Evolutionary conservation across 2,329 filamentous ascomycete species (phyloP), one percentile per base, ranked within the genome.

Genomic region (Aspergillus tanneri): DNA sequence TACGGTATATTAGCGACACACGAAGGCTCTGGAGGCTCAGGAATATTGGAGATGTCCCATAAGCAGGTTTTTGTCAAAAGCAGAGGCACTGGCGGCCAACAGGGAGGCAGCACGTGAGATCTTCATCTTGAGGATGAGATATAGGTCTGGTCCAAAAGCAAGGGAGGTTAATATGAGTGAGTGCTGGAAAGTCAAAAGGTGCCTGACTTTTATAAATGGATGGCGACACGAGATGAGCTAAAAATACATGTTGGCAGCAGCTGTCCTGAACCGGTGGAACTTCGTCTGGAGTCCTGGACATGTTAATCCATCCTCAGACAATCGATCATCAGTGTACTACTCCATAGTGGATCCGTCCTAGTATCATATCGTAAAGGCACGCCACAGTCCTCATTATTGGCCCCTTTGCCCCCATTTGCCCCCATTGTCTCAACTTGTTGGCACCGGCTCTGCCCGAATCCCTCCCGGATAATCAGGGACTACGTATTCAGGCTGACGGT

Each of bases 31-130:
- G 16, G 54, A 39, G 36, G 10, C 16, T 5, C n/a, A n/a, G n/a
- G n/a, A n/a, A 3, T 25, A 18, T n/a, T 18, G 22, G 32, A 8
- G 23, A 2, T 2, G 12, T 11, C 5, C 11, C 58, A 34, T 57
- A 67, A 64, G 64, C 32, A 49, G 54, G 44, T 54, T 58, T 51
- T 67, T 67, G 55, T 66, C 60, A 28, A 67, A 67, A 16, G 62
- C 63, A 25, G 59, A 51, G 34, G 55, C 59, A 43, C 55, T 59
- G 44, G 54, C 57, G 24, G 59, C 64, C 18, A 66, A 50, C 34
- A 61, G 42, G 22, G 56, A 55, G 40, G 60, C 21, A 18, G 60
- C 50, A n/a, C 52, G 32, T 11, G 62, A 54, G 55, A 67, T 27
- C 59, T 65, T 67, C 64, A 67, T 67, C 10, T 8, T 34, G 30